Base-by-base conservation (phyloP, 106 monocot species). In the Gastrodia elata region DNA sequence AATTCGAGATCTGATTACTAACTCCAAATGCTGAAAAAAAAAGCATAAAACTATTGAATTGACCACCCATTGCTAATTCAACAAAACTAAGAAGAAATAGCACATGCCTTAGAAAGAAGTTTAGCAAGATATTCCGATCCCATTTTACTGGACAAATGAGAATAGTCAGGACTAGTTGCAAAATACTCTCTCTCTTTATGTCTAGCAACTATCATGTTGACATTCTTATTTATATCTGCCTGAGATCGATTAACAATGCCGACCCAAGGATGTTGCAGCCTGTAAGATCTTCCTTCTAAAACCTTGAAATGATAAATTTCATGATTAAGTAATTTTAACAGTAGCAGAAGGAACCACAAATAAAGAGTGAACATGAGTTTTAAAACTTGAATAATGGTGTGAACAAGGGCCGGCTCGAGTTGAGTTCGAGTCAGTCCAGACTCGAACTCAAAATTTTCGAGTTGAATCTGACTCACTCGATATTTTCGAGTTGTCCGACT, bases 81-180 rank as follows among this genome's bases (percentile, higher is more conserved):
- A 30, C 30, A 33, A 26, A 9, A 61, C 14, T 33, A 61, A 11
- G 61, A 61, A 32, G 11, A 61, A 8, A 49, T 32, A 33, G 36
- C 7, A 18, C n/a, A 57, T 36, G 80, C 87, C 80, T 72, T 80
- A 49, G 83, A 87, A 71, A 87, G 87, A 77, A 87, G 80, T 39
- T 87, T 83, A 33, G 80, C 87, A 26, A 87, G 87, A 80, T 87
- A 83, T 75, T 87, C 87, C 43, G 87, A 87, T 74, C 87, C 87
- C 87, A 87, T 87, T 76, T 77, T 87, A 71, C 74, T 80, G 24
- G 87, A 28, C 69, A 87, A 74, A 77, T 87, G 87, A 27, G 80
- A 77, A 64, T 87, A 87, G 32, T 87, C 87, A 39, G 78, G 87
- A 69, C 77, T 83, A 46, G 33, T 78, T 75, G 77, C 77, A 80